A percentile compares a stretch with the other conserved stretches of the same genome.
phyloP scores from a whole-genome alignment of 202 grass and related monocot species.

The Cymbopogon flexuosus region DNA sequence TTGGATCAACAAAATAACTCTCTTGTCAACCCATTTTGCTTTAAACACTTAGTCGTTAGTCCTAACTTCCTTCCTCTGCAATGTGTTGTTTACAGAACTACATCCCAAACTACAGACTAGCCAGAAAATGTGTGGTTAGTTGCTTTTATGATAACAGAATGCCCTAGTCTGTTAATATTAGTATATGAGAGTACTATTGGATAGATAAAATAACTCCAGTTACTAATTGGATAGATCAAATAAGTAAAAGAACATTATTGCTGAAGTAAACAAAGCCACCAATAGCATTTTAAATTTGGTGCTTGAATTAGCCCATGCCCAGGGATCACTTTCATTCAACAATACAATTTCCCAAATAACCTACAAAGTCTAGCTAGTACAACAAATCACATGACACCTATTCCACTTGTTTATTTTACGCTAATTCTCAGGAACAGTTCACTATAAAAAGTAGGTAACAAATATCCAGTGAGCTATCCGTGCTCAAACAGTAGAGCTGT shows the following conservation, averaged over 20 bases:
- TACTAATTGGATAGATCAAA: not conserved
- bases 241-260: not conserved
- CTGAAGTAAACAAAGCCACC: not conserved
- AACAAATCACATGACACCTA: not conserved
- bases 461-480: not conserved
- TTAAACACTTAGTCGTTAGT: no score
- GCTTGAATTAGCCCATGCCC: not conserved
- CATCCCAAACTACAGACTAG: not conserved
- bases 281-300: not conserved
- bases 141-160: not conserved
- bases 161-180: not conserved
- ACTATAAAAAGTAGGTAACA: not conserved
- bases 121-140: not conserved
- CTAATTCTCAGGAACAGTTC: not conserved
- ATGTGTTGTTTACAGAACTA: not conserved
- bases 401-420: not conserved
- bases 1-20: not conserved
- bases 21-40: not conserved
- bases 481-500: constrained; percentile 10
- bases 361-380: not conserved
- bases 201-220: not conserved
- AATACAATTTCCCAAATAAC: not conserved
- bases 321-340: not conserved
- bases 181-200: not conserved
- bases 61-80: no score